Conservation (phyloP, 768 basidiomycete genomes). For the Pholiota microspora region DNA sequence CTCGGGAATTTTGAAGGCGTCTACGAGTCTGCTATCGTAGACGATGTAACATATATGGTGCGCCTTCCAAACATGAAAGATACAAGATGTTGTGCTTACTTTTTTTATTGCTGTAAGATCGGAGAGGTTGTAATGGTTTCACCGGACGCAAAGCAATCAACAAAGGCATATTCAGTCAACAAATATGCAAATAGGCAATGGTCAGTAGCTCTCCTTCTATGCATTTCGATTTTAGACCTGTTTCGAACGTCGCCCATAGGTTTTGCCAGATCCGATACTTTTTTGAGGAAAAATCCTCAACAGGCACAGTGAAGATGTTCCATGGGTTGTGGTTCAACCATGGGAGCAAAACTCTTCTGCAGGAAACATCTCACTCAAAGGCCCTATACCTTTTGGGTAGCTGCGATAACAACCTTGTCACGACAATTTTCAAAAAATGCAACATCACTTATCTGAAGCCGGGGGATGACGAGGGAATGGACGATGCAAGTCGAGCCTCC, state of each 20-base stretch:
- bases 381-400: constrained; percentile 52
- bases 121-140: constrained; percentile 66
- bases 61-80: no score
- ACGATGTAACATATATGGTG: constrained; percentile 59
- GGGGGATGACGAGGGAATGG: constrained; percentile 45
- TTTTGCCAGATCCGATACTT: constrained; percentile 70
- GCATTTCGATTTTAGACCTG: neutral
- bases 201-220: constrained; percentile 32
- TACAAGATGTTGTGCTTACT: neutral
- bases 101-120: constrained; percentile 32
- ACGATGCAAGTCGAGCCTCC: constrained; percentile 35
- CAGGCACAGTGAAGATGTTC: constrained; percentile 43
- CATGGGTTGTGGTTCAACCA: constrained; percentile 75
- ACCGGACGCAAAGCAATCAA: constrained; percentile 44
- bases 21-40: constrained; percentile 50
- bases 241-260: no score
- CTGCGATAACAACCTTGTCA: constrained; percentile 56
- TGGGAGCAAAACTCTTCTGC: constrained; percentile 62
- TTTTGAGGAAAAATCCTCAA: constrained; percentile 44
- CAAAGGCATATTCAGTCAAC: constrained; percentile 34
- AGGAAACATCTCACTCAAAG: constrained; percentile 64
- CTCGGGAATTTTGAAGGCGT: constrained; percentile 20
- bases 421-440: constrained; percentile 58
- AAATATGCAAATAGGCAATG: constrained; percentile 57
- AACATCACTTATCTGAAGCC: constrained; percentile 41